Conservation (phyloP, 768 basidiomycete species). For the Nevesoporus exiguus region DNA sequence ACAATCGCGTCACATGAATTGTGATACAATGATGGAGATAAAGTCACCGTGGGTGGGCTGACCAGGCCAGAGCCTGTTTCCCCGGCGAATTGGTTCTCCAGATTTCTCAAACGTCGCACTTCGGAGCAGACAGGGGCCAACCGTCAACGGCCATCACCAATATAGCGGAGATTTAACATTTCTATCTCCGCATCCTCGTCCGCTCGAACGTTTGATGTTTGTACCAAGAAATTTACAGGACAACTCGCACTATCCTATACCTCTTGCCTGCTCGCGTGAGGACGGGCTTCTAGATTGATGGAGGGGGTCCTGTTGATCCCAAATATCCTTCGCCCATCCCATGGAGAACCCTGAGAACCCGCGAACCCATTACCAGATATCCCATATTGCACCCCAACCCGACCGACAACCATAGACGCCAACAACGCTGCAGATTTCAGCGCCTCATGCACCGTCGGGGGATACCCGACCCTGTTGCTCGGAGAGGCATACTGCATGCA, state of each 20-base stretch:
- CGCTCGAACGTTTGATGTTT: neutral
- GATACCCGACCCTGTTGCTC: slow-evolving; percentile 22
- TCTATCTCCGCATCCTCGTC: neutral
- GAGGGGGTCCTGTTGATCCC: neutral
- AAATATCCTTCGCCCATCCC: slow-evolving; percentile 31
- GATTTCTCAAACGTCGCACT: neutral
- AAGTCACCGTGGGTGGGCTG: slow-evolving; percentile 14
- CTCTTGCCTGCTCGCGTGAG: slow-evolving; percentile 6
- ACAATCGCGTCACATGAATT: neutral
- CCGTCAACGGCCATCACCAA: neutral
- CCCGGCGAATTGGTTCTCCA: slow-evolving; percentile 2
- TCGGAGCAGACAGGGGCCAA: neutral
- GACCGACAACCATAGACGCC: slow-evolving; percentile 40
- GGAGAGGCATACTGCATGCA: slow-evolving; percentile 13
- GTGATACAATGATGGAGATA: neutral
- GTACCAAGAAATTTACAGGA: neutral
- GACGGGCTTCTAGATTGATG: neutral
- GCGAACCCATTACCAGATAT: slow-evolving; percentile 21
- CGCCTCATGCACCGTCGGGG: slow-evolving; percentile 46
- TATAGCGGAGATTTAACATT: slow-evolving; percentile 6
- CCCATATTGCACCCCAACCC: slow-evolving; percentile 27
- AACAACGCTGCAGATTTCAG: slow-evolving; percentile 50
- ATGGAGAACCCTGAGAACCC: slow-evolving; percentile 38
- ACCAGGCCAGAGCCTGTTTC: slow-evolving; percentile 2
- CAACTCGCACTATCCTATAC: neutral